phyloP scores from a whole-genome alignment of 2,329 filamentous ascomycete genomes.

The Diplodia seriata region DNA sequence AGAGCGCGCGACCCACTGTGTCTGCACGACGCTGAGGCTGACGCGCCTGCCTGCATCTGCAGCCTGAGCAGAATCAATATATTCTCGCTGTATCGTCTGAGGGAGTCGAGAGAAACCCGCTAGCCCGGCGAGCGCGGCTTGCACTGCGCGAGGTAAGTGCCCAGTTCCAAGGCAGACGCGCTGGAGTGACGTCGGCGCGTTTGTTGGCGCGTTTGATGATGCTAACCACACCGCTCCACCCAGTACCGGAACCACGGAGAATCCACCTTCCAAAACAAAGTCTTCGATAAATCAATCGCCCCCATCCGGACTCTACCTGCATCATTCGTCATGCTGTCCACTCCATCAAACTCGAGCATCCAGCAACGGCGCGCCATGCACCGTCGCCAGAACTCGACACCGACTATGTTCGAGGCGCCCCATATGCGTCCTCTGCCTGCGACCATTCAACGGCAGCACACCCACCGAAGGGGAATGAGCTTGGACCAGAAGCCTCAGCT shows the following conservation, averaged over 20 bases:
- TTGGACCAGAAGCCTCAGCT: constrained; percentile 72
- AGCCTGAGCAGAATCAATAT: constrained; percentile 27
- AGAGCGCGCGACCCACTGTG: constrained; percentile 12
- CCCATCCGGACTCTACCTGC: constrained; percentile 73
- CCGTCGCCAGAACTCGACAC: constrained; percentile 87
- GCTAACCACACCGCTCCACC: constrained; percentile 33
- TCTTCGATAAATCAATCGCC: constrained; percentile 32
- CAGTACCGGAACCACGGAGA: constrained; percentile 48
- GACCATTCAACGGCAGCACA: constrained; percentile 59
- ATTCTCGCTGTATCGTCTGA: constrained; percentile 16
- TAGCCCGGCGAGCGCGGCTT: constrained; percentile 79
- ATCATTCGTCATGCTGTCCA: constrained; percentile 77
- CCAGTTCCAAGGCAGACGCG: constrained; percentile 1
- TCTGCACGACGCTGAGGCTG: constrained; percentile 30
- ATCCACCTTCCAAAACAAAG: constrained; percentile 21
- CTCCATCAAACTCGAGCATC: constrained; percentile 71
- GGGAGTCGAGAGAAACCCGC: constrained; percentile 1
- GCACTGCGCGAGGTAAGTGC: constrained; percentile 74
- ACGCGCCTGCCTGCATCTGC: constrained; percentile 28
- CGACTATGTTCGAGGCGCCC: constrained; percentile 76
- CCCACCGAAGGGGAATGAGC: constrained; percentile 83
- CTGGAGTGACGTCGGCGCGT: constrained; percentile 15
- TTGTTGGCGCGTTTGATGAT: constrained; percentile 22
- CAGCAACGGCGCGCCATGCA: constrained; percentile 78
- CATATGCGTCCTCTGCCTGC: constrained; percentile 72